phyloP scores from a whole-genome alignment of 2,329 filamentous ascomycete genomes.

The Aspergillus candidus region DNA sequence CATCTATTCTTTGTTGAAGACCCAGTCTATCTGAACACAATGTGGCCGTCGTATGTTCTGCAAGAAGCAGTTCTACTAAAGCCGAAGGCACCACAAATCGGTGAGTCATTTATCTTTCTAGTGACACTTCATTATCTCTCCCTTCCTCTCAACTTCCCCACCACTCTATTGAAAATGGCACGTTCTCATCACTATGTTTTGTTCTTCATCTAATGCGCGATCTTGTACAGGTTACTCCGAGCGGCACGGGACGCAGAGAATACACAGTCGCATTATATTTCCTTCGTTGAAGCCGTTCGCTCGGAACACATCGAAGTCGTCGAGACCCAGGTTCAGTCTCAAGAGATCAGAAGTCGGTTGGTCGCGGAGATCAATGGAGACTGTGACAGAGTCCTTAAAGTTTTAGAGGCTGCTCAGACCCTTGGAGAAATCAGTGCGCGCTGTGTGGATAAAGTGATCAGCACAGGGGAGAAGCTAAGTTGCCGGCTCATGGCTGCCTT shows the following conservation, averaged over 20 bases:
- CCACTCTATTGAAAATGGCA: no score
- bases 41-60: slow-evolving; percentile 91
- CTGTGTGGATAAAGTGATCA: slow-evolving; percentile 81
- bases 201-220: slow-evolving; percentile 3
- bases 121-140: background rate
- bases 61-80: slow-evolving; percentile 90
- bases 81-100: slow-evolving; percentile 90
- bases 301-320: slow-evolving; percentile 74
- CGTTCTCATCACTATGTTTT: background rate
- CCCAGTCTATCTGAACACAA: slow-evolving; percentile 60
- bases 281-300: slow-evolving; percentile 73
- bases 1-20: slow-evolving; percentile 33
- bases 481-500: slow-evolving; percentile 85
- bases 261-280: slow-evolving; percentile 54
- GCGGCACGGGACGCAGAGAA: slow-evolving; percentile 47
- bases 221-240: slow-evolving; percentile 36
- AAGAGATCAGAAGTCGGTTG: slow-evolving; percentile 54
- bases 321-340: slow-evolving; percentile 54
- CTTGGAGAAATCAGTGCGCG: slow-evolving; percentile 66
- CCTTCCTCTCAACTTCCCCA: background rate
- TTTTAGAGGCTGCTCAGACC: slow-evolving; percentile 57
- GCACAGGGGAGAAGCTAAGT: slow-evolving; percentile 92
- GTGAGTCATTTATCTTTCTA: slow-evolving; percentile 49
- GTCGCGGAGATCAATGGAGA: slow-evolving; percentile 65
- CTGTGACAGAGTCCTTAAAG: slow-evolving; percentile 74